Base-by-base conservation (phyloP, 177 flowering plant species). In the Vitis hybrid region DNA sequence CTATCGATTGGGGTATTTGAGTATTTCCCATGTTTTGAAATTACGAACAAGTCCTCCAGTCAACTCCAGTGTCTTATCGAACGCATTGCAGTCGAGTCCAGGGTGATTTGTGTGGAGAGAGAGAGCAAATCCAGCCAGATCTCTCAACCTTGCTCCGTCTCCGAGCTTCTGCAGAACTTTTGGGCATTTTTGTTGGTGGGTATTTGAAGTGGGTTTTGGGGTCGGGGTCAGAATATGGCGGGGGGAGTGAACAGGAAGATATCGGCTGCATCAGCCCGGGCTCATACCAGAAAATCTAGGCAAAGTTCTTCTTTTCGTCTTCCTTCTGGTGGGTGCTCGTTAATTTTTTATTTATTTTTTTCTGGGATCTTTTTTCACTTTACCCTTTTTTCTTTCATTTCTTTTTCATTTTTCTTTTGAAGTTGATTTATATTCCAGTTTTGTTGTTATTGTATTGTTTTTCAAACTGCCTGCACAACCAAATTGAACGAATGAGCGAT, bases 251-350 rank as follows among this genome's bases (percentile, higher is more conserved):
- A 64, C 68, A 73, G 83, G 78, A 87, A 81, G 77, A 73, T 89
- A 22, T 83, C 90, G 18, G 85, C 90, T 16, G 84, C 90, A 18
- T 83, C 93, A 6, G 90, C 88, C 3, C 73, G 91, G 67, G 68
- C 82, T 78, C 90, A 84, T 78, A 87, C 87, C 56, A 61, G 87
- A 60, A 83, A 72, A 76, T 59, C 83, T 2, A 82, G 74, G 56
- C 74, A 80, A 64, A 56, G 13, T 39, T 50, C 65, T 58, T 71
- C 82, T 14, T 78, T 76, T 61, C 68, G 68, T 52, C 82, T 79
- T 61, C 81, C 83, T 65, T 76, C 85, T 39, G 88, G 93, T 83
- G 22, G 55, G 55, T 68, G 60, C 77, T 50, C 34, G 16, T 63
- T 9, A 6, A 12, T 5, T 29, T 49, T 61, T 66, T 52, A 13